Evolutionary conservation across 2,329 filamentous ascomycete species (phyloP).

Genomic region (Xylariomycetidae sp.): DNA sequence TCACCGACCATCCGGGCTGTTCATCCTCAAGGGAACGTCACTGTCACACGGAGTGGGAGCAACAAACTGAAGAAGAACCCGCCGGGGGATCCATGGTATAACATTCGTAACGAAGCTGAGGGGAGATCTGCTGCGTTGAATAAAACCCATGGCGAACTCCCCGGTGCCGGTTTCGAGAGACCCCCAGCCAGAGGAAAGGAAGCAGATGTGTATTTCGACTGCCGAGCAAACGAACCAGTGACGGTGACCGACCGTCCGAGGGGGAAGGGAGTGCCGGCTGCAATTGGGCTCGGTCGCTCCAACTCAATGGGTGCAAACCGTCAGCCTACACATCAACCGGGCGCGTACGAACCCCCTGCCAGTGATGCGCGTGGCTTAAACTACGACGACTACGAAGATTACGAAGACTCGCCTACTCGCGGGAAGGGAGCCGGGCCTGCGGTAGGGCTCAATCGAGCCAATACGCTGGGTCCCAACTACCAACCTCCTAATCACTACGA

Average conservation of each 20-base stretch:
- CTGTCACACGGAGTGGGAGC: conserved; percentile 43
- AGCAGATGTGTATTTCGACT: no score
- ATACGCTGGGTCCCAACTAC: conserved; percentile 6
- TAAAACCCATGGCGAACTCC: conserved; percentile 10
- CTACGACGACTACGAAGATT: conserved; percentile 8
- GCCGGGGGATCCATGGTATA: conserved; percentile 44
- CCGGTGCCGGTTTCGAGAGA: conserved; percentile 10
- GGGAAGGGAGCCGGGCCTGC: conserved; percentile 4
- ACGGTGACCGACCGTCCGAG: no score
- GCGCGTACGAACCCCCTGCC: conserved; percentile 9
- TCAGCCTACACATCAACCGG: conserved; percentile 8
- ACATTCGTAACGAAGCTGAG: conserved; percentile 37
- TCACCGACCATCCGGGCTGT: conserved; percentile 14
- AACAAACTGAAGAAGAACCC: conserved; percentile 55
- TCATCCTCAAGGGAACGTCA: conserved; percentile 29
- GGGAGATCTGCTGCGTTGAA: conserved; percentile 27
- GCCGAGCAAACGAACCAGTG: no score
- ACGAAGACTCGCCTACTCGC: conserved; percentile 6
- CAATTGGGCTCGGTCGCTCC: conserved; percentile 17
- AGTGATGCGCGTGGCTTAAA: conserved; percentile 11
- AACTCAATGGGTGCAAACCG: conserved; percentile 15
- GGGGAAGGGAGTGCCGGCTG: conserved; percentile 16
- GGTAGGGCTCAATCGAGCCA: conserved; percentile 10
- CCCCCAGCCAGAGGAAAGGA: conserved; percentile 19
- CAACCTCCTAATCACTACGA: conserved; percentile 5